Conservation (phyloP, 225 moss, liverwort and hornwort species). For the Ulota crispa region DNA sequence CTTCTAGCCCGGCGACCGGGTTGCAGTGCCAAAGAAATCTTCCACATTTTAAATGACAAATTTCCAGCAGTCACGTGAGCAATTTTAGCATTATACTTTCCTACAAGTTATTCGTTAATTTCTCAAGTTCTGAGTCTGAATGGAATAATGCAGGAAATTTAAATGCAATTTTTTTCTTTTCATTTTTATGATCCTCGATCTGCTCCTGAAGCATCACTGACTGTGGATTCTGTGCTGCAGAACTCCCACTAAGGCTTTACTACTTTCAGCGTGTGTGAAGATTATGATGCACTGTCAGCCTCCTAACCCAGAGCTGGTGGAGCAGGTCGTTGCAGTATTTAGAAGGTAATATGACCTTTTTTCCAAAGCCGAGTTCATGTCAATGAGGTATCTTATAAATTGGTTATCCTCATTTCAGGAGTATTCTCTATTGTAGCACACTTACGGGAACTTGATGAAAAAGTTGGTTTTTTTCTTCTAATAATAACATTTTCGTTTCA, state of each 20-base stretch:
- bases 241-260: slow-evolving; percentile 83
- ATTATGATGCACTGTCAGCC: slow-evolving; percentile 94
- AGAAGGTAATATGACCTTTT: slow-evolving; percentile 52
- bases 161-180: background rate
- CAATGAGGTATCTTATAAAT: slow-evolving; percentile 9
- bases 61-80: slow-evolving; percentile 90
- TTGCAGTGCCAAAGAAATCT: slow-evolving; percentile 92
- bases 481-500: background rate
- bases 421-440: background rate
- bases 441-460: background rate
- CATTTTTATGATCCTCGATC: background rate
- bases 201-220: slow-evolving; percentile 1
- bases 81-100: slow-evolving; percentile 1
- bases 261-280: slow-evolving; percentile 91
- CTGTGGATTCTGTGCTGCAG: slow-evolving; percentile 47
- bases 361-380: background rate
- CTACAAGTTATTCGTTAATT: slow-evolving; percentile 5
- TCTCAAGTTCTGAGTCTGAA: slow-evolving; percentile 20
- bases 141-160: background rate
- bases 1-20: slow-evolving; percentile 87
- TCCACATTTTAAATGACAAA: slow-evolving; percentile 78
- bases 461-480: background rate
- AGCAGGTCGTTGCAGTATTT: slow-evolving; percentile 74
- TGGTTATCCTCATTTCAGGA: background rate
- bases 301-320: slow-evolving; percentile 79